These are phyloP conservation scores for Seiridium cupressi DNA, from an alignment of 2,329 filamentous ascomycete species.

Conservation along the genomic window DNA sequence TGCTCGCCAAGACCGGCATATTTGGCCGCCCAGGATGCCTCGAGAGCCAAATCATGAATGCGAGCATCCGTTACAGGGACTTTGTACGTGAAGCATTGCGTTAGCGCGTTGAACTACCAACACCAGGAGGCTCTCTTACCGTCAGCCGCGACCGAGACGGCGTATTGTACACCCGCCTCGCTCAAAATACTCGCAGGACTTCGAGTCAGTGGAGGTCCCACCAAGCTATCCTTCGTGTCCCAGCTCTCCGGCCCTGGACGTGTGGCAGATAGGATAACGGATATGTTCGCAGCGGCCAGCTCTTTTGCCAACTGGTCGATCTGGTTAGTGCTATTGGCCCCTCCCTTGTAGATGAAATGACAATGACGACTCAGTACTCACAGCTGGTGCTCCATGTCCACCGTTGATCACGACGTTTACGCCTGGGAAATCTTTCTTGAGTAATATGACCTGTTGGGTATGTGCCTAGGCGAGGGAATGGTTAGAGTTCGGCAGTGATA, in stretches of 20 bases:
- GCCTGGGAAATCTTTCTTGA: constrained; percentile 32
- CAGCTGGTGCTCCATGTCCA: constrained; percentile 35
- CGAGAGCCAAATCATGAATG: constrained; percentile 35
- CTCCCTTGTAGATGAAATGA: background rate
- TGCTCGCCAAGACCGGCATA: constrained; percentile 32
- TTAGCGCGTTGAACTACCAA: background rate
- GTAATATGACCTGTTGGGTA: constrained; percentile 36
- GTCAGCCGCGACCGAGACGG: constrained; percentile 25
- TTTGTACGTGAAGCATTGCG: constrained; percentile 3
- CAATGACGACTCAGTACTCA: constrained; percentile 15
- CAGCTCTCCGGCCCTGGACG: constrained; percentile 32
- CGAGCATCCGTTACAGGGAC: constrained; percentile 30
- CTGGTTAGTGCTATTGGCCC: background rate
- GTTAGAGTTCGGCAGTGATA: background rate
- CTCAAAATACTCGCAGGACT: constrained; percentile 35
- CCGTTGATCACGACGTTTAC: constrained; percentile 37
- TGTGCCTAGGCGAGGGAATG: constrained; percentile 30
- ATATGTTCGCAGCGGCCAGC: constrained; percentile 35
- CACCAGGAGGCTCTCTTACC: constrained; percentile 13
- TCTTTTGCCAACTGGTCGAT: constrained; percentile 32
- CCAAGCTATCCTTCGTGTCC: constrained; percentile 33
- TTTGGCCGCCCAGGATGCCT: constrained; percentile 39
- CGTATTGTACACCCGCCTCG: constrained; percentile 38
- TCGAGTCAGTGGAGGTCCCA: constrained; percentile 39
- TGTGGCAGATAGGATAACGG: constrained; percentile 40